These are phyloP conservation scores for Drechslerella coelobrocha DNA, from an alignment of 2,329 filamentous ascomycete genomes.

Conservation along the genomic window DNA sequence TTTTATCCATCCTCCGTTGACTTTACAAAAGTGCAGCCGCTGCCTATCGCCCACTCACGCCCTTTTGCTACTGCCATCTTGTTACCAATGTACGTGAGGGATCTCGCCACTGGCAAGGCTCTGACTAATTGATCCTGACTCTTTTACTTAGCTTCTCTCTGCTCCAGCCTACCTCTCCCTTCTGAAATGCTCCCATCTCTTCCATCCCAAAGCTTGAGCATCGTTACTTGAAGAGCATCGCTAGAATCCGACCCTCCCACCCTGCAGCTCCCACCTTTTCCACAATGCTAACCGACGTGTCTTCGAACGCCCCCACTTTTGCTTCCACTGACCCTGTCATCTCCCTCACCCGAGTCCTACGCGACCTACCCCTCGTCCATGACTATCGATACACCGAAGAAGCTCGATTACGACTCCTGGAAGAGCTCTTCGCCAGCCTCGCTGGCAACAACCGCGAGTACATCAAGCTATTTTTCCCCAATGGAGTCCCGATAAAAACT, in stretches of 20 bases:
- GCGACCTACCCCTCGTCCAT: slow-evolving; percentile 75
- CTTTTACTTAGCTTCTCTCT: background rate
- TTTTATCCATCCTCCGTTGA: background rate
- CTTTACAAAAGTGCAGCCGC: slow-evolving; percentile 3
- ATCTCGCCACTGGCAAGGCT: background rate
- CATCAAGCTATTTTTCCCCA: slow-evolving; percentile 80
- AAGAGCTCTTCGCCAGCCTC: slow-evolving; percentile 84
- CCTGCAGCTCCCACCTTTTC: background rate
- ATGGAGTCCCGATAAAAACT: slow-evolving; percentile 69
- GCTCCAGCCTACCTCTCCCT: background rate
- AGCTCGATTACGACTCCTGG: slow-evolving; percentile 74
- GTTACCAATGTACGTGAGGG: too few species aligned
- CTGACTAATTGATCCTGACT: background rate
- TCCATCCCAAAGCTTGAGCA: background rate
- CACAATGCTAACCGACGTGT: slow-evolving; percentile 43
- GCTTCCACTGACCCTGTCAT: slow-evolving; percentile 49
- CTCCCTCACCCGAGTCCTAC: slow-evolving; percentile 65
- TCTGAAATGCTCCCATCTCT: background rate
- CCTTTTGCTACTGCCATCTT: too few species aligned
- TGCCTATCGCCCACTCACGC: background rate
- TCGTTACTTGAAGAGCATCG: background rate
- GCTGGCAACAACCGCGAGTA: slow-evolving; percentile 76
- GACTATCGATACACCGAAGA: slow-evolving; percentile 76
- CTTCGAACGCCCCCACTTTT: slow-evolving; percentile 37
- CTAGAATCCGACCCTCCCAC: background rate